Base-by-base conservation (phyloP, 139 green algal species). In the Chlorella sp. region DNA sequence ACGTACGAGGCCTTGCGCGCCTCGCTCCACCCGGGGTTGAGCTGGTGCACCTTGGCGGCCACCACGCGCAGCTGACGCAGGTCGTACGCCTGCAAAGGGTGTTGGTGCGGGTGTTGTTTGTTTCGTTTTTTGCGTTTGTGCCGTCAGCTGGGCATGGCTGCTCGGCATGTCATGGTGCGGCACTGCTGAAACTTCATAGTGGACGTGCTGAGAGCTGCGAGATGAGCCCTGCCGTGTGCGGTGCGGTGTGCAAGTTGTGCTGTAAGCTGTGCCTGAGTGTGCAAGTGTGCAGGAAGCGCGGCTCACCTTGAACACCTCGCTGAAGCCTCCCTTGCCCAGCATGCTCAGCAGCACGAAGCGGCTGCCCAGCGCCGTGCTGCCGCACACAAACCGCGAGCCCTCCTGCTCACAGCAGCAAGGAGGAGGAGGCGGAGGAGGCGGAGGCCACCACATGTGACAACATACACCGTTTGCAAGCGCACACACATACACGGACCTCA, bases 281-380 rank as follows among this genome's bases (percentile, higher is more conserved):
- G 49, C 49, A 26, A 59, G 49, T 59, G 10, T 59, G 10, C 14
- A 26, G 10, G 49, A 10, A 59, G 49, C 17, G 17, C 23, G 31
- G 4, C 61, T 27, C 76, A 81, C 75, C 72, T 85, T 85, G 80
- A 88, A 96, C 6, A 98, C 94, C 80, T 98, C 94, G 24, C 77
- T 91, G 75, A 98, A 98, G 35, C 94, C 94, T 5, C 94, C 94
- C 78, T 93, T 91, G 30, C 94, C 94, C 34, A 98, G 86, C 76
- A 98, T 75, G 34, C 86, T 83, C 62, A 91, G 72, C 71, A 98
- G 86, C 29, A 92, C 78, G 76, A 97, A 98, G 49, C 93, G 87
- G 24, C 82, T 34, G 42, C 88, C 50, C 71, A 98, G 72, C 35
- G 92, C 51, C 23, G 70, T 26, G 22, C 14, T 35, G 26, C 24